Evolutionary conservation across 306 rosid genomes (phyloP), one percentile per base, ranked within the genome.

Genomic region (Rubus parviflorus): DNA sequence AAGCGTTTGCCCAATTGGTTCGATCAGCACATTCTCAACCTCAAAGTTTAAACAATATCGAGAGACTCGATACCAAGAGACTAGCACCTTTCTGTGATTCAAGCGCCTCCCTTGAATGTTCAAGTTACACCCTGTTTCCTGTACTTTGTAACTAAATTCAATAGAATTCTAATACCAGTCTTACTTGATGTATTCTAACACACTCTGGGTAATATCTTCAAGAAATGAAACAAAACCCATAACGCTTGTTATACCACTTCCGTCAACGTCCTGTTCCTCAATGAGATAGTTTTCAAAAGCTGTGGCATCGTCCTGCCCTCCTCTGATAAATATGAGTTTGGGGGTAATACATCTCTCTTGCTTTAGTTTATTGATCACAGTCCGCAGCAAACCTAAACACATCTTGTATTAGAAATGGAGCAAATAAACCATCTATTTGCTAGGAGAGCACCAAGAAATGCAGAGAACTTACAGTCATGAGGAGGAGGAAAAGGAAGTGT

Each of bases 261-360:
- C 97, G 54, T 95, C 87, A 16, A 95, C 98, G 22, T 92, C 95
- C 76, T 92, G 98, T 82, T 95, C 98, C 87, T 95, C 98, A 7
- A 95, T 95, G 77, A 95, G 93, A 83, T 85, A 92, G 88, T 87
- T 92, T 79, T 95, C 97, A 22, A 95, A 95, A 78, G 85, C 48
- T 7, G 97, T 85, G 52, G 97, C 97, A 81, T 95, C 97, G 8
- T 92, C 98, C 60, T 84, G 95, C 72, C 98, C 97, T 74, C 97
- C 98, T 64, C 80, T 86, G 75, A 95, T 89, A 82, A 95, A 90
- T 64, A 89, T 61, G 79, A 95, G 97, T 73, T 93, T 95, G 2
- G 98, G 98, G 70, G 98, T 90, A 79, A 94, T 89, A 80, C 95
- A 92, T 81, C 98, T 90, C 79, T 92, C 97, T 88, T 88, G 87